Conservation (phyloP, 1,139 yeast species). For the Pneumocystis wakefieldiae region DNA sequence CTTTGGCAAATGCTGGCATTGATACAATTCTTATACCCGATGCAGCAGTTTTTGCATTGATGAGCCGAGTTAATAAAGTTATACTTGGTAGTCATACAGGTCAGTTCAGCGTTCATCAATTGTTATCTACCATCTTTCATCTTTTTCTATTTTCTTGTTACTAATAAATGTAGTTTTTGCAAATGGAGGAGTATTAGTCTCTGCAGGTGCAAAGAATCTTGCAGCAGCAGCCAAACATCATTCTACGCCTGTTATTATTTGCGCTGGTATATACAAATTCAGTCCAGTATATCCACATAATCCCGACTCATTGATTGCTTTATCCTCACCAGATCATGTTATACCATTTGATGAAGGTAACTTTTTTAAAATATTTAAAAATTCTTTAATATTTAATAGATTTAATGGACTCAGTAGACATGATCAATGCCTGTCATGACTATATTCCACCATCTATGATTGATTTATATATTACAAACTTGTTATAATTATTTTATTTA, state of each 20-base stretch:
- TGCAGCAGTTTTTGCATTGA: slow-evolving; percentile 80
- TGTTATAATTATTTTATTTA: slow-evolving; percentile 25
- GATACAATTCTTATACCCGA: slow-evolving; percentile 90
- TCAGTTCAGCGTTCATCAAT: neutral
- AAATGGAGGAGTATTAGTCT: slow-evolving; percentile 85
- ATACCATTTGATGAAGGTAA: slow-evolving; percentile 50
- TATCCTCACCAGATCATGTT: slow-evolving; percentile 83
- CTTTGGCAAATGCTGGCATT: slow-evolving; percentile 69
- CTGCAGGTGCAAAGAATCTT: slow-evolving; percentile 82
- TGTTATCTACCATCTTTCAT: neutral
- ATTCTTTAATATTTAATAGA: slow-evolving; percentile 10
- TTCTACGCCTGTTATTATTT: slow-evolving; percentile 87
- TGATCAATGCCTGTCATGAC: slow-evolving; percentile 82
- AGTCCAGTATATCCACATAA: slow-evolving; percentile 92
- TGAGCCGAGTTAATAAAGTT: slow-evolving; percentile 96
- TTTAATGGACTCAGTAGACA: slow-evolving; percentile 56
- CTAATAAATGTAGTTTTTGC: slow-evolving; percentile 40
- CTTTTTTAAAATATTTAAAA: slow-evolving; percentile 15
- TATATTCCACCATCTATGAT: slow-evolving; percentile 88
- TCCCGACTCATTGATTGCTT: slow-evolving; percentile 73
- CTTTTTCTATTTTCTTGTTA: neutral
- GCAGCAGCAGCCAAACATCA: slow-evolving; percentile 94
- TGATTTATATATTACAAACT: slow-evolving; percentile 84
- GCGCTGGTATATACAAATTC: slow-evolving; percentile 83
- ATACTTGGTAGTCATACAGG: slow-evolving; percentile 78